phyloP scores from a whole-genome alignment of 495 filamentous ascomycete genomes.

The Penicillium maclennaniae region DNA sequence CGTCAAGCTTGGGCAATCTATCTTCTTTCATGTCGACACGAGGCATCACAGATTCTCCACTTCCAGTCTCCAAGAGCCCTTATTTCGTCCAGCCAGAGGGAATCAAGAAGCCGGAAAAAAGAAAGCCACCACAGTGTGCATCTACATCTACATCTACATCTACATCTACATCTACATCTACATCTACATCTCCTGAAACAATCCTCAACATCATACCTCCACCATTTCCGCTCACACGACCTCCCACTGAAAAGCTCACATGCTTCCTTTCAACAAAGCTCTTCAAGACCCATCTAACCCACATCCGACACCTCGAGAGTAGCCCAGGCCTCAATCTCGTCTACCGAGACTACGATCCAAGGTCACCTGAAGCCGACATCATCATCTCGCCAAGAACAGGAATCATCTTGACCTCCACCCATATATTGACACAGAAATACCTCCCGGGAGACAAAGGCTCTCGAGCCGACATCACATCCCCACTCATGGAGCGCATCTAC shows the following conservation, averaged over 20 bases:
- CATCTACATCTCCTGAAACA: neutral
- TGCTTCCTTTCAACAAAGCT: slow-evolving; percentile 29
- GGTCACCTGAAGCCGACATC: slow-evolving; percentile 63
- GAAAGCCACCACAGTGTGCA: neutral
- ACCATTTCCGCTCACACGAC: neutral
- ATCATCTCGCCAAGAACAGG: slow-evolving; percentile 68
- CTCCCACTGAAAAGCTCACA: neutral
- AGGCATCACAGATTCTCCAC: neutral
- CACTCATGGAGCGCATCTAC: slow-evolving; percentile 55
- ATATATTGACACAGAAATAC: slow-evolving; percentile 67
- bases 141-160: too few relatives aligned
- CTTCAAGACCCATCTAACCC: slow-evolving; percentile 23
- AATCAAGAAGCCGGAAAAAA: neutral
- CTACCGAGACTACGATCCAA: slow-evolving; percentile 26
- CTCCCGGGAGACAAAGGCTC: slow-evolving; percentile 51
- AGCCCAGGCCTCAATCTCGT: slow-evolving; percentile 14
- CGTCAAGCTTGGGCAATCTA: slow-evolving; percentile 16
- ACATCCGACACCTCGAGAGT: slow-evolving; percentile 26
- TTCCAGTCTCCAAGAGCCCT: neutral
- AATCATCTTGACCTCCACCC: slow-evolving; percentile 65
- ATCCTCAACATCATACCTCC: neutral
- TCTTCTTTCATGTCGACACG: slow-evolving; percentile 32
- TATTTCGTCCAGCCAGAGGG: neutral
- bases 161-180: neutral
- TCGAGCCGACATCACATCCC: slow-evolving; percentile 34